phyloP scores from a whole-genome alignment of 2,329 filamentous ascomycete genomes.

The Xylaria sp. region DNA sequence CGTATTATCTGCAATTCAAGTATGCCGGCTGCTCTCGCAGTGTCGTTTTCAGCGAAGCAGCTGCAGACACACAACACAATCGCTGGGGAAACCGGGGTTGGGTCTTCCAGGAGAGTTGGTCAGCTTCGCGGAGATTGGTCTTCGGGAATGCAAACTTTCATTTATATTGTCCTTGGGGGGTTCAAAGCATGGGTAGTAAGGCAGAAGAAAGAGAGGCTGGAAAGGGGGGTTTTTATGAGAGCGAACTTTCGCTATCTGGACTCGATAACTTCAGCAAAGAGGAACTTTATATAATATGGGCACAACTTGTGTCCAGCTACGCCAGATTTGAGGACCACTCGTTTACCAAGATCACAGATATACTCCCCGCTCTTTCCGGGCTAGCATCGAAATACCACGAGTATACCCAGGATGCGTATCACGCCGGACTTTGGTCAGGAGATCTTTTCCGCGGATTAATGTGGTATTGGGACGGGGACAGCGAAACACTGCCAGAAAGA shows the following conservation, averaged over 20 bases:
- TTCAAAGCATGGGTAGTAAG: background rate
- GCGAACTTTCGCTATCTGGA: background rate
- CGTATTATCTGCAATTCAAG: conserved; percentile 9
- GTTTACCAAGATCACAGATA: conserved; percentile 5
- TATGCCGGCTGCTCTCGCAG: background rate
- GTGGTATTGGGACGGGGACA: conserved; percentile 10
- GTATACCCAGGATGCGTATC: background rate
- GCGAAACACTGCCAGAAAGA: conserved; percentile 7
- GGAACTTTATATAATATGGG: background rate
- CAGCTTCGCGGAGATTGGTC: conserved; percentile 9
- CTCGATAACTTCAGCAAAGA: background rate
- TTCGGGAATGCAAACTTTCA: conserved; percentile 8
- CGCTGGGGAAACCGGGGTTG: background rate
- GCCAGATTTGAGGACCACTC: conserved; percentile 8
- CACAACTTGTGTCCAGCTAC: background rate
- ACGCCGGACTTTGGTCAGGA: conserved; percentile 12
- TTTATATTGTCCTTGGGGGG: background rate
- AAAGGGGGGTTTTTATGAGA: background rate
- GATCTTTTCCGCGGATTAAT: conserved; percentile 11
- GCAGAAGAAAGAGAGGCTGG: background rate
- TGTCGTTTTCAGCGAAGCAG: background rate
- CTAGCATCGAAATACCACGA: background rate
- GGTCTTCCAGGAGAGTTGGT: conserved; percentile 15
- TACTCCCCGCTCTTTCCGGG: conserved; percentile 8
- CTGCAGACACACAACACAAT: background rate